Conservation (phyloP, 2,329 filamentous ascomycete species). For the Penicillium corylophilum region DNA sequence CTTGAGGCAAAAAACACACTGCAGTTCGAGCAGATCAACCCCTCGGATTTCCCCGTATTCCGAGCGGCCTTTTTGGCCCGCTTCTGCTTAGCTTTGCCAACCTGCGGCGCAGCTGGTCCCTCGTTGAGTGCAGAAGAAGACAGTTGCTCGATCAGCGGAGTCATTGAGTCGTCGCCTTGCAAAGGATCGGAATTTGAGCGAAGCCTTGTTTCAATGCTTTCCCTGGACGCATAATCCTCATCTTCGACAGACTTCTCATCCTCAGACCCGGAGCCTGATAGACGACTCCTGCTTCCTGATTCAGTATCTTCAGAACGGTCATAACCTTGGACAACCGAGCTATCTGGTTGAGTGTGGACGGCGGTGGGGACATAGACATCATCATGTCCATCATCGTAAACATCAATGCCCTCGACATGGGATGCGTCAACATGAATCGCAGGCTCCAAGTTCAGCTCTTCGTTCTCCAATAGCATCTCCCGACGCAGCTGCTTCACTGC, state of each 20-base stretch:
- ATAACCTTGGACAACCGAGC: background rate
- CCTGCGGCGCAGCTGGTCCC: constrained; percentile 25
- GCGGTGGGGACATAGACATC: background rate
- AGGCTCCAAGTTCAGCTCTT: constrained; percentile 40
- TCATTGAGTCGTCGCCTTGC: constrained; percentile 11
- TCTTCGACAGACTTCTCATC: constrained; percentile 7
- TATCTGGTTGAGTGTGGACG: background rate
- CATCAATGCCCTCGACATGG: background rate
- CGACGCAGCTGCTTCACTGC: constrained; percentile 74
- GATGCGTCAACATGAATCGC: background rate
- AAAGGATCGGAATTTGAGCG: constrained; percentile 14
- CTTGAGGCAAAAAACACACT: constrained; percentile 73
- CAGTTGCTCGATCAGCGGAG: constrained; percentile 17
- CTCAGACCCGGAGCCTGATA: background rate
- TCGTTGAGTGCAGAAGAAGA: constrained; percentile 22
- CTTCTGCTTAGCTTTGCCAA: constrained; percentile 56
- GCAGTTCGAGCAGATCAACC: constrained; percentile 75
- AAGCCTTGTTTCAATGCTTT: constrained; percentile 43
- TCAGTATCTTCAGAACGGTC: background rate
- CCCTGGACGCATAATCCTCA: constrained; percentile 45
- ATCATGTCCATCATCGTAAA: background rate
- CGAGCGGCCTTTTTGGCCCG: constrained; percentile 51
- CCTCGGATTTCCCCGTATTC: constrained; percentile 19
- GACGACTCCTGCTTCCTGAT: background rate
- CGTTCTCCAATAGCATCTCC: constrained; percentile 81